Percentiles rank a stretch among this genome's conserved stretches.
phyloP scores from a whole-genome alignment of 306 rosid genomes.

The Dalbergia cultrata region DNA sequence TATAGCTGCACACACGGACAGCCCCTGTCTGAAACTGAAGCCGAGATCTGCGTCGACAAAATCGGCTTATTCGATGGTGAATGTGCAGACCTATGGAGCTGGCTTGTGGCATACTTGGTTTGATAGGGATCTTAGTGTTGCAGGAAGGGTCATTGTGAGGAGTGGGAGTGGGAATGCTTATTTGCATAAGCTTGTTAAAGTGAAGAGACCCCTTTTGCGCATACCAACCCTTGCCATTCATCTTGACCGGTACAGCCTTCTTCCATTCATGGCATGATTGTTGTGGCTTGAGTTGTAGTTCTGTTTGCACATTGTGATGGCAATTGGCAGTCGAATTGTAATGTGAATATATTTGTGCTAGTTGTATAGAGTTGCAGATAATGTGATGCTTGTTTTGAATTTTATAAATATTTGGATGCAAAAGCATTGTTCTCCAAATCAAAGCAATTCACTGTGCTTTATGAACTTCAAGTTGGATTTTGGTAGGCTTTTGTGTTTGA shows the following conservation, averaged over 20 bases:
- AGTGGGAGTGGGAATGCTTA: slow-evolving; percentile 53
- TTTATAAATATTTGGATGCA: neutral
- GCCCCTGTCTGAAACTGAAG: slow-evolving; percentile 91
- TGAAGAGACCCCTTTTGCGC: slow-evolving; percentile 82
- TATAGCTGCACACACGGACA: slow-evolving; percentile 97
- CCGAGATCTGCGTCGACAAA: slow-evolving; percentile 85
- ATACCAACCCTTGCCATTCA: slow-evolving; percentile 98
- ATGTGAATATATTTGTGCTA: neutral
- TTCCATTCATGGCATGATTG: neutral
- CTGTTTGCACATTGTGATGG: neutral
- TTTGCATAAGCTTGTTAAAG: slow-evolving; percentile 89
- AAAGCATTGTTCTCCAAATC: neutral
- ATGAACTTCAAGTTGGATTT: neutral
- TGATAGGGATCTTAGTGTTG: slow-evolving; percentile 95
- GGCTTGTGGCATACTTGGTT: slow-evolving; percentile 99
- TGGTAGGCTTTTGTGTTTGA: neutral
- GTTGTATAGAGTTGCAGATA: neutral
- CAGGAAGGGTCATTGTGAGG: slow-evolving; percentile 89
- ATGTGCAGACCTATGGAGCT: slow-evolving; percentile 93
- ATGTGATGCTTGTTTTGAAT: neutral
- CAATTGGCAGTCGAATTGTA: neutral
- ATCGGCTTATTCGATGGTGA: slow-evolving; percentile 76
- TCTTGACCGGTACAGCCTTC: slow-evolving; percentile 74
- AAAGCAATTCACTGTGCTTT: slow-evolving; percentile 14
- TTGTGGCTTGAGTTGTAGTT: too few species aligned